Evolutionary conservation across 805 yeast species (phyloP), one percentile per base, ranked within the genome.

Genomic region (Kockiozyma suomiensis): DNA sequence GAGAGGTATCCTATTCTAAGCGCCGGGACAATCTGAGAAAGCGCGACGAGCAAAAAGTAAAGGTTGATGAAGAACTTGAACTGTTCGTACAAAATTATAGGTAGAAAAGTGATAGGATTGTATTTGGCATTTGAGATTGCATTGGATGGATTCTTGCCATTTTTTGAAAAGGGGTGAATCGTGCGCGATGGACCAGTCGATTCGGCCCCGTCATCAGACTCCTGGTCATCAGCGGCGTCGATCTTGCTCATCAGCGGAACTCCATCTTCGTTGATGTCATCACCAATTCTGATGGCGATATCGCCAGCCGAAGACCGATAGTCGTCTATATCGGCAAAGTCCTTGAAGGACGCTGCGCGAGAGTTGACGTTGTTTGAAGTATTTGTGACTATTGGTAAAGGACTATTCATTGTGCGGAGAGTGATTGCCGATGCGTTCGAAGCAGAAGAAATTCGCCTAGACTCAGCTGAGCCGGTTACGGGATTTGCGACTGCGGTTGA

Each of bases 1-100:
- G 96, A 88, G 38, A 94, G 77, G 70, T 93, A 94, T 12, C 99
- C 99, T 37, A 94, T 94, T 67, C 97, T 80, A 54, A 94, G 79
- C 6, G 85, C 89, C 1, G 98, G 97, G 23, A 94, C 80, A 1
- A 87, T 86, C 75, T 94, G 99, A 4, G 97, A 91, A 61, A 96
- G 80, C 15, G 99, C 98, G 66, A 96, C 99, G 21, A 96, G 70
- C 53, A 96, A 76, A 72, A 94, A 94, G 74, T 94, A 94, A 50
- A 94, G 77, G 74, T 94, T 94, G 81, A 91, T 94, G 75, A 94
- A 94, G 73, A 94, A 93, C 76, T 92, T 91, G 84, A 94, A 94
- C 78, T 94, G 99, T 72, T 93, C 97, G 73, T 88, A 96, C 32
- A 94, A 80, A 56, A 94, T 85, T 45, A 90, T 80, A 2, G 99